Evolutionary conservation across 345 rosid species (phyloP).

Genomic region (Citrus reticulata): DNA sequence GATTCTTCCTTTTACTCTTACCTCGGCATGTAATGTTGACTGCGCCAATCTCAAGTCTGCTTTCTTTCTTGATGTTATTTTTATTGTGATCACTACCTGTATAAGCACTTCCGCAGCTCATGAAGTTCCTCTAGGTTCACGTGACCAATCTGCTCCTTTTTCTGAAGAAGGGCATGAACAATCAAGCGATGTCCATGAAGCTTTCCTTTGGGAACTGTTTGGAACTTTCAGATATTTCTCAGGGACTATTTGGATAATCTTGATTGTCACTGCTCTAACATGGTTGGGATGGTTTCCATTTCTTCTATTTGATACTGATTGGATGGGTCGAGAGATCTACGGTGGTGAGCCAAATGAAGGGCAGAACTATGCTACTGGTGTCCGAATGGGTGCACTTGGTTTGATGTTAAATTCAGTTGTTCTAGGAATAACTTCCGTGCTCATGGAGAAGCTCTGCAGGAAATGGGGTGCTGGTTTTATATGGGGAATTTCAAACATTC

Average conservation of each 20-base stretch:
- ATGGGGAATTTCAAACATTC: slow-evolving; percentile 81
- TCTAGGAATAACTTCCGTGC: slow-evolving; percentile 88
- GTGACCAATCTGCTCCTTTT: slow-evolving; percentile 20
- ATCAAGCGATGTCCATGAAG: slow-evolving; percentile 57
- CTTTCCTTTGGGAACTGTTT: slow-evolving; percentile 83
- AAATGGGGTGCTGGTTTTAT: slow-evolving; percentile 95
- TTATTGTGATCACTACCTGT: slow-evolving; percentile 60
- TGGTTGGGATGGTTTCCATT: slow-evolving; percentile 97
- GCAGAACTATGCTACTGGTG: slow-evolving; percentile 58
- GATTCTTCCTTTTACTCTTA: slow-evolving; percentile 71
- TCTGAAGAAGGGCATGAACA: slow-evolving; percentile 46
- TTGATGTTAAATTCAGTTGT: slow-evolving; percentile 88
- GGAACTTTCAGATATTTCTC: slow-evolving; percentile 88
- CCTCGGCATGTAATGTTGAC: slow-evolving; percentile 67
- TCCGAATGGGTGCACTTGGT: slow-evolving; percentile 86
- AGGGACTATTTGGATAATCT: slow-evolving; percentile 63
- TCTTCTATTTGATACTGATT: slow-evolving; percentile 90
- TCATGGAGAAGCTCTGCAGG: slow-evolving; percentile 92
- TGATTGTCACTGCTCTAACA: slow-evolving; percentile 76
- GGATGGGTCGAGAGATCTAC: slow-evolving; percentile 96
- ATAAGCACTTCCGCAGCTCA: slow-evolving; percentile 65
- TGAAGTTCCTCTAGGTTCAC: slow-evolving; percentile 55
- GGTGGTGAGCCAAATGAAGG: slow-evolving; percentile 86
- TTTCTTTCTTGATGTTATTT: slow-evolving; percentile 67
- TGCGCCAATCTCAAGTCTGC: slow-evolving; percentile 97